Base-by-base conservation (phyloP, 1,284 basidiomycete species). In the Ceratobasidium sp. region DNA sequence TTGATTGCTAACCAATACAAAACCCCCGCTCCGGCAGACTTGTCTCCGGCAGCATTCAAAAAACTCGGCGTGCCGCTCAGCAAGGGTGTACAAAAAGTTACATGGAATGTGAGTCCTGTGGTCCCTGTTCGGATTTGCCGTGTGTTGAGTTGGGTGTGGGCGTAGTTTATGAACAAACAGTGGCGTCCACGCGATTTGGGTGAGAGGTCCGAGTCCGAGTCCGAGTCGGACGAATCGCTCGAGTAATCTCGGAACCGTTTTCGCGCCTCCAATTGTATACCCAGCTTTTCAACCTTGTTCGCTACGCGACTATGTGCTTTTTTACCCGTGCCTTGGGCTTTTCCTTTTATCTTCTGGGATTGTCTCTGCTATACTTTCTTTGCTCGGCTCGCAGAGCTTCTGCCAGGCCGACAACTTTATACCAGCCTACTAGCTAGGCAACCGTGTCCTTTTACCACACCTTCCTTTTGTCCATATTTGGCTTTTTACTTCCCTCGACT, bases 31-130 rank as follows among this genome's bases (percentile, higher is more conserved):
- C 22, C 43, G 37, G 25, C 57, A 71, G 69, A 71, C 43, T 43
- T 71, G 8, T 71, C 69, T 34, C 69, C 69, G 25, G 29, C 34
- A 17, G 56, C 69, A 4, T 71, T 71, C 56, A 61, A 71, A 43
- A 29, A 37, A n/a, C 69, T 71, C 15, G 62, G 62, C 40, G 44
- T 57, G 19, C 57, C 69, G 7, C 44, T 71, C 3, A 44, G 37
- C 40, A 56, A 71, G 43, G 69, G 69, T 51, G 69, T 71, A 46
- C 43, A 44, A 32, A 44, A 56, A 7, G 56, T 71, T 17, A 43
- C 56, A 17, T 71, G 69, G 69, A 56, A 71, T 32, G 69, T 61
- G 29, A 29, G 69, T 70, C 29, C 25, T n/a, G 37, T 46, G 2
- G 32, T 0, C 59, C 59, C 32, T 25, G 32, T 22, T 46, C 22